Percentiles rank a stretch among this genome's conserved stretches.
Evolutionary conservation across 305 asterid genomes (phyloP).

Genomic region (Solanum aculeatissimum): DNA sequence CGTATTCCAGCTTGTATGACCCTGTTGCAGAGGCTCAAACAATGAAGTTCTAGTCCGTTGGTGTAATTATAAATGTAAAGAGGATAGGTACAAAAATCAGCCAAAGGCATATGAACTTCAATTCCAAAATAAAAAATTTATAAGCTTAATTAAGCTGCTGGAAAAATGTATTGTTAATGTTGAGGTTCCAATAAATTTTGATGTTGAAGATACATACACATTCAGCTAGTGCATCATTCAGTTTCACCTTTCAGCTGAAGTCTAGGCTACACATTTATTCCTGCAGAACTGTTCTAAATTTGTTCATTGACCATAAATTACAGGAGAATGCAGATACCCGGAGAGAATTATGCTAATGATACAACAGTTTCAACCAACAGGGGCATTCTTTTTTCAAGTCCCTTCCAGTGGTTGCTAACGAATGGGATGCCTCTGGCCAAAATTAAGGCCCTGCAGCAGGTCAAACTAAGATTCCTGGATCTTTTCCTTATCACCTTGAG

Average conservation of each 20-base stretch:
- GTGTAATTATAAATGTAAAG: background rate
- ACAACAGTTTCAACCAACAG: conserved; percentile 62
- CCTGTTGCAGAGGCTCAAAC: background rate
- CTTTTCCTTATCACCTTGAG: conserved; percentile 24
- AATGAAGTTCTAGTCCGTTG: background rate
- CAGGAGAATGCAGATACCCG: conserved; percentile 42
- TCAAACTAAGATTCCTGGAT: conserved; percentile 32
- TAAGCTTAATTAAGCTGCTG: background rate
- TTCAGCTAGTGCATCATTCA: conserved; percentile 3
- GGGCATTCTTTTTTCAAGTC: conserved; percentile 29
- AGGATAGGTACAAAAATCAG: background rate
- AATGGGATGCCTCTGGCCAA: conserved; percentile 23
- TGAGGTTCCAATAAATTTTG: conserved; percentile 8
- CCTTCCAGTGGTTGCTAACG: conserved; percentile 30
- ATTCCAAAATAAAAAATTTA: background rate
- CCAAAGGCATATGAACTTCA: background rate
- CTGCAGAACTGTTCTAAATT: conserved; percentile 84
- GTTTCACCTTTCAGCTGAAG: conserved; percentile 5
- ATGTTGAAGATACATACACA: conserved; percentile 9
- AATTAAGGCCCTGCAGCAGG: conserved; percentile 26
- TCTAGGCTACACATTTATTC: conserved; percentile 40
- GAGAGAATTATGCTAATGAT: conserved; percentile 54
- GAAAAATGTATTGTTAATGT: conserved; percentile 5
- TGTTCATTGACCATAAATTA: conserved; percentile 50
- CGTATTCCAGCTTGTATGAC: background rate